A percentile compares a stretch with the other conserved stretches of the same genome.
phyloP scores from a whole-genome alignment of 768 basidiomycete species.

The Hericium rajendrae region DNA sequence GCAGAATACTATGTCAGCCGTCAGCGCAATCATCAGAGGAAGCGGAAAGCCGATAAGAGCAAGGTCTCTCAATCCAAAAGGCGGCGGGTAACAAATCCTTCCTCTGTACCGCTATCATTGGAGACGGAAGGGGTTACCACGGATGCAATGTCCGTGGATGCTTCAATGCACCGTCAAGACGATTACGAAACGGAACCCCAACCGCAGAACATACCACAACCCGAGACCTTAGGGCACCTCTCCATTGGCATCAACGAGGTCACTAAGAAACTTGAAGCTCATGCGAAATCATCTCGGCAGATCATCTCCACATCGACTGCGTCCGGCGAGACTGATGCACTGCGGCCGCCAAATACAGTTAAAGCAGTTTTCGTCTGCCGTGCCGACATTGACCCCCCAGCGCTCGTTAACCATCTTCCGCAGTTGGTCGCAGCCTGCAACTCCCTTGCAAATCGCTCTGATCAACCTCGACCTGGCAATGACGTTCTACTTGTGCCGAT shows the following conservation, averaged over 20 bases:
- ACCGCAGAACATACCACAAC: too few species aligned
- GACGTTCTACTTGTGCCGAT: conserved; percentile 52
- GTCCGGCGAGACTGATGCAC: background rate
- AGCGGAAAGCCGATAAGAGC: background rate
- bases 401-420: conserved; percentile 66
- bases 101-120: too few species aligned
- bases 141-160: background rate
- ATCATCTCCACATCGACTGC: background rate
- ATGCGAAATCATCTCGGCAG: conserved; percentile 25
- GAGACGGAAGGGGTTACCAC: background rate
- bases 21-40: conserved; percentile 4
- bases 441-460: conserved; percentile 21
- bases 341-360: background rate
- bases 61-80: background rate
- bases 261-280: conserved; percentile 59
- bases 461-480: conserved; percentile 7
- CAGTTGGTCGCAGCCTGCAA: conserved; percentile 73
- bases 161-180: background rate
- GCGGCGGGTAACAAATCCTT: background rate
- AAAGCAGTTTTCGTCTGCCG: conserved; percentile 58
- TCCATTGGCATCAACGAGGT: conserved; percentile 73
- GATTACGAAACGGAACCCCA: background rate
- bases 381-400: conserved; percentile 64
- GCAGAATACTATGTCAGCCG: conserved; percentile 28
- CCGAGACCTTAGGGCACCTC: conserved; percentile 34